Evolutionary conservation across 768 basidiomycete genomes (phyloP).

Genomic region (Suillus ampliporus): DNA sequence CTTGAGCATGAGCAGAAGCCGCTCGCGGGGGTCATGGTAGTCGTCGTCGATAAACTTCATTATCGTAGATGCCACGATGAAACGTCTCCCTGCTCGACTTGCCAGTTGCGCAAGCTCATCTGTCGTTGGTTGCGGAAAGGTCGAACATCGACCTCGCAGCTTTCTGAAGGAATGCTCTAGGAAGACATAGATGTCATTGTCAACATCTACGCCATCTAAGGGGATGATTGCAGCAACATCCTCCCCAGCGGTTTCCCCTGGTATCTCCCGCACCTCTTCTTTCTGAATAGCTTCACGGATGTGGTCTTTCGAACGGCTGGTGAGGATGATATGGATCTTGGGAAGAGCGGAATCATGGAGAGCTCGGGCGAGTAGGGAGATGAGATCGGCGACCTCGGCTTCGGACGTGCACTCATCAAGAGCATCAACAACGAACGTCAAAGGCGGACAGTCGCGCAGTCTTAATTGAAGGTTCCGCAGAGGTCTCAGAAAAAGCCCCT

Average conservation of each 20-base stretch:
- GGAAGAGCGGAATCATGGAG: not conserved
- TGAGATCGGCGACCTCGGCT: not conserved
- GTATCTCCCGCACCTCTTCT: not conserved
- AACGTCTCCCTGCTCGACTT: not conserved
- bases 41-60: not conserved
- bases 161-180: not conserved
- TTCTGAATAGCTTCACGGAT: not conserved
- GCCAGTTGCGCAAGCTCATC: not conserved
- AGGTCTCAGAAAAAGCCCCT: not conserved
- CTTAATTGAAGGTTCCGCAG: not conserved
- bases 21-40: not conserved
- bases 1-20: not conserved
- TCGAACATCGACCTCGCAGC: not conserved
- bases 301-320: not conserved
- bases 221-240: too few relatives aligned
- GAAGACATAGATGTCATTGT: not conserved
- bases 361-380: not conserved
- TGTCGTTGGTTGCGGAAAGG: not conserved
- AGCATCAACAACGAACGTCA: not conserved
- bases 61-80: not conserved
- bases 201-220: not conserved
- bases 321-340: not conserved
- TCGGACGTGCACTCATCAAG: not conserved
- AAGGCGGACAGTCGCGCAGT: not conserved
- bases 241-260: not conserved